Evolutionary conservation across 2,329 filamentous ascomycete species (phyloP), one percentile per base, ranked within the genome.

Genomic region (Cladophialophora chaetospira): DNA sequence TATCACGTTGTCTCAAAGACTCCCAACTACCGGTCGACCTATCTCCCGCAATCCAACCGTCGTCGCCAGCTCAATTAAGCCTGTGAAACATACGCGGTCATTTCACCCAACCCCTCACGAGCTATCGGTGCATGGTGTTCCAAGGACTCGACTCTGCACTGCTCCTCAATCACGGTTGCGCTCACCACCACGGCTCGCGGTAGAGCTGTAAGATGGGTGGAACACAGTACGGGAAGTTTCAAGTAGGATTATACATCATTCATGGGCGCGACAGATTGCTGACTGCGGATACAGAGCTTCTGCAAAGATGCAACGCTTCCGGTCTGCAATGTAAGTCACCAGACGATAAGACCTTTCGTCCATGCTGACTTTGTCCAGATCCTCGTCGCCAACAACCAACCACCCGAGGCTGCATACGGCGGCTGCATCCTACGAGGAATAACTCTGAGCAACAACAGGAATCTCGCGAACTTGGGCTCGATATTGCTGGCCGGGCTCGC

Each of bases 391-490:
- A 72, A 73, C 67, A 78, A 87, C 73, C 78, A 83, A 72, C 84
- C 87, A 69, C 76, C 63, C 75, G 86, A 71, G 67, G 72, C 60
- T 79, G 85, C 25, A 5, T 62, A 62, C 48, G 55, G 78, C 58
- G 88, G 88, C 62, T 97, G 93, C 73, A 74, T 85, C 56, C 77
- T 97, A 65, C 81, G 66, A 25, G 93, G 93, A 62, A 94, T 97
- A 65, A 68, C 81, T 6, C 76, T 97, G 63, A 84, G 84, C 64
- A 79, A 79, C 66, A 83, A 77, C 52, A 78, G 82, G 62, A 75
- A 88, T 67, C 76, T 99, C 35, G 88, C 87, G 31, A 99, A 99
- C 70, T 72, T 99, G 64, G 94, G 94, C n/a, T 95, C 92, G 5
- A 96, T 99, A 70, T 65, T 99, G 43, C 72, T 97, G 36, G 88